Evolutionary conservation across 1,284 basidiomycete species (phyloP), one percentile per base, ranked within the genome.

Genomic region (Xerocomus minutiporus): DNA sequence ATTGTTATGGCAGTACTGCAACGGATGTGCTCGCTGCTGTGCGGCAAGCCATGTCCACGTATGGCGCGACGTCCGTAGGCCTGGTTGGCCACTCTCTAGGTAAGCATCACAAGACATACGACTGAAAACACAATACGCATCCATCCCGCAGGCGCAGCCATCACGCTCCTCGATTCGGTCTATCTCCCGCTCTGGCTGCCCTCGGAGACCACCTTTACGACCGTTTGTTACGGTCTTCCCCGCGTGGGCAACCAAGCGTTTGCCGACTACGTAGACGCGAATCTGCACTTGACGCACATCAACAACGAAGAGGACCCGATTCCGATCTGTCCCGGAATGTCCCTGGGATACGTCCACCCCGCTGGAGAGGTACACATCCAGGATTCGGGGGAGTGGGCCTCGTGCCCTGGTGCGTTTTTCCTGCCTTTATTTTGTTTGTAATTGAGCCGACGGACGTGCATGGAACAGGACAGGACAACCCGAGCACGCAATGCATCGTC

Each of bases 191-290:
- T 73, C 8, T 67, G 71, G 50, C 60, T 78, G 2, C 71, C 76
- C 7, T 35, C 59, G 0, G 61, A 60, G 42, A 71, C 66, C 3
- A 58, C 59, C 2, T 67, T 77, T 60, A 54, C 57, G 45, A 67
- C 67, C 4, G 62, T 82, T 26, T 67, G 68, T 0, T 84, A 80
- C 56, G 81, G 81, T 29, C 73, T 84, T 67, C 86, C 86, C 23
- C 75, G 85, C 46, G 83, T 86, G 38, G 85, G 84, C 2, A 86
- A 87, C 63, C 76, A 79, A 57, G 80, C 71, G 0, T 84, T 83
- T 53, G 83, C 82, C 1, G 54, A 82, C 58, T 84, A 78, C 54
- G 75, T 86, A 23, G 83, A 86, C 58, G 66, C 66, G 5, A 65
- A 78, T 43, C 46, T 72, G n/a, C 48, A 67, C 31, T 55, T 81